These are phyloP conservation scores for Ceratobasidium sp. DNA, from an alignment of 1,284 basidiomycete species.

Conservation along the genomic window DNA sequence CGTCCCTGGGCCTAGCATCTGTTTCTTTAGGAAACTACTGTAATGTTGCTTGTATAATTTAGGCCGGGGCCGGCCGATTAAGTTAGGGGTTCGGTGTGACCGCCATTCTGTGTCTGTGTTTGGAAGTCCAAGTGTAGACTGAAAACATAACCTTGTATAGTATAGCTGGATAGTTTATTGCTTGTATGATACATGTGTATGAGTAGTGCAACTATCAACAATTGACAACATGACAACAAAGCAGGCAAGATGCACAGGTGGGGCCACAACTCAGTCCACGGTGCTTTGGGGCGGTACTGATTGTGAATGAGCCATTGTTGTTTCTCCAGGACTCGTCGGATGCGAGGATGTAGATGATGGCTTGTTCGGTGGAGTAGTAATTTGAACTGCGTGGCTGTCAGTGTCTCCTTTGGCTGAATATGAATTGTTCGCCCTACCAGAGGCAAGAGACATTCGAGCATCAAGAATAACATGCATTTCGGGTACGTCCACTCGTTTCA, in stretches of 20 bases:
- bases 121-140: background rate
- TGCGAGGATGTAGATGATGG: slow-evolving; percentile 9
- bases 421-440: slow-evolving; percentile 24
- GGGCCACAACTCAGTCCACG: background rate
- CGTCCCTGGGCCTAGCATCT: background rate
- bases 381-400: slow-evolving; percentile 29
- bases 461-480: slow-evolving; percentile 40
- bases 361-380: slow-evolving; percentile 10
- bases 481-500: slow-evolving; percentile 1
- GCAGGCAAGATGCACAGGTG: slow-evolving; percentile 19
- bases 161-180: slow-evolving; percentile 6
- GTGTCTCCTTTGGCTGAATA: slow-evolving; percentile 9
- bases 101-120: background rate
- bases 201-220: slow-evolving; percentile 16
- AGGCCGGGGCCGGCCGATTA: background rate
- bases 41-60: background rate
- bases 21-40: too few species aligned
- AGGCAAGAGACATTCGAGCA: slow-evolving; percentile 24
- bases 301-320: background rate
- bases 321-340: background rate
- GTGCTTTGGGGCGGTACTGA: slow-evolving; percentile 12
- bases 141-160: slow-evolving; percentile 16
- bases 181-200: slow-evolving; percentile 34
- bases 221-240: slow-evolving; percentile 25
- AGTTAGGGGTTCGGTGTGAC: background rate